Conservation (phyloP, 2,329 filamentous ascomycete species). For the Leptographium flavum region DNA sequence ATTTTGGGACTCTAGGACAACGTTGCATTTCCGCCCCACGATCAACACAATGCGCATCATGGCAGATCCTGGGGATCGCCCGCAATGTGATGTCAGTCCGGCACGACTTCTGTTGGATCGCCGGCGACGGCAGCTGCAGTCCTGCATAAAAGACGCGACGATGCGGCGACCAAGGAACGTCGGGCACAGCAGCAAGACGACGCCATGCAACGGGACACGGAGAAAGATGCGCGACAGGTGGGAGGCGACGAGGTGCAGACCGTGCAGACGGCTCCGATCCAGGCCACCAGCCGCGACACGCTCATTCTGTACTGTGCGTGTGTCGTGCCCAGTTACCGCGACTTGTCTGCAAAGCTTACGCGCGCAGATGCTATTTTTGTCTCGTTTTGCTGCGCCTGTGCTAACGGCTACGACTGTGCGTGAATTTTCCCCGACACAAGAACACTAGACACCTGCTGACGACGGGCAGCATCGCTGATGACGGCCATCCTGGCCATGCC, state of each 20-base stretch:
- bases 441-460: background rate
- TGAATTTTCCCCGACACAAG: background rate
- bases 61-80: too few relatives aligned
- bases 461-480: conserved; percentile 23
- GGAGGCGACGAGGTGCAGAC: conserved; percentile 32
- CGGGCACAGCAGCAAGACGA: too few relatives aligned
- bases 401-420: conserved; percentile 30
- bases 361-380: conserved; percentile 27
- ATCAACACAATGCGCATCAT: too few relatives aligned
- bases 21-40: too few relatives aligned
- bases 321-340: background rate
- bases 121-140: too few relatives aligned
- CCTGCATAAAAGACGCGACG: too few relatives aligned
- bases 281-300: conserved; percentile 25
- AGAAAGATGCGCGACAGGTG: too few relatives aligned
- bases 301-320: conserved; percentile 24
- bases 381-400: conserved; percentile 30
- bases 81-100: too few relatives aligned
- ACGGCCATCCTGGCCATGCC: conserved; percentile 29
- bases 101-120: too few relatives aligned
- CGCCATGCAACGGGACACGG: too few relatives aligned
- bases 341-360: background rate
- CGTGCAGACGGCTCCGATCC: conserved; percentile 29
- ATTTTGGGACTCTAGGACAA: too few relatives aligned
- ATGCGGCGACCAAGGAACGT: too few relatives aligned